Evolutionary conservation across 75 land plant genomes (phyloP).

Genomic region (Chamaecyparis obtusa): DNA sequence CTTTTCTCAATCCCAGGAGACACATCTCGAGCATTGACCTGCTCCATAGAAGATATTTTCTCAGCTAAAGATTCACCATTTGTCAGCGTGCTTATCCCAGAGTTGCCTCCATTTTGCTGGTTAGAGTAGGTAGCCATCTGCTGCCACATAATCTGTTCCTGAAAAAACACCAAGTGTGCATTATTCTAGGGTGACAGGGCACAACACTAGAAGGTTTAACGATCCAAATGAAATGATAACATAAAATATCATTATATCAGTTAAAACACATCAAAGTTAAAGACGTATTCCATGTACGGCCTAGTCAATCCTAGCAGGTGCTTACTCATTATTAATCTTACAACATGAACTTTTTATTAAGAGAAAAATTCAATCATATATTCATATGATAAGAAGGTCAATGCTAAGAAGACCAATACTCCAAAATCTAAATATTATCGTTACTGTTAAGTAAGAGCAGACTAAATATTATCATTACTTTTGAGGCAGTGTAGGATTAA

Average conservation of each 20-base stretch:
- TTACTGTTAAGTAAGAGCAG: no score
- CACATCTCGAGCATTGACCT: not conserved
- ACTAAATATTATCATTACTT: no score
- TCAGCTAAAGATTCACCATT: not conserved
- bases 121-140: not conserved
- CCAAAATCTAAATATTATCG: not conserved
- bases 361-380: not conserved
- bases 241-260: not conserved
- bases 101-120: not conserved
- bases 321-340: not conserved
- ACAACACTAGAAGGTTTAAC: not conserved
- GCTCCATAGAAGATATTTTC: not conserved
- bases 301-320: not conserved
- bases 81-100: not conserved
- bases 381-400: not conserved
- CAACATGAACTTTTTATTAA: no score
- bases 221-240: not conserved
- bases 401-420: not conserved
- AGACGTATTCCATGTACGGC: not conserved
- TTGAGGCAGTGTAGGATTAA: no score
- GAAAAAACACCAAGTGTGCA: not conserved
- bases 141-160: slow-evolving; percentile 1
- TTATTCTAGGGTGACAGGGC: not conserved
- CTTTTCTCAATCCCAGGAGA: not conserved
- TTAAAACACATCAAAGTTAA: not conserved